Percentiles rank a stretch among this genome's conserved stretches.
These are phyloP conservation scores for Aegilops longissima DNA, from an alignment of 176 grass and related monocot species.

Conservation along the genomic window DNA sequence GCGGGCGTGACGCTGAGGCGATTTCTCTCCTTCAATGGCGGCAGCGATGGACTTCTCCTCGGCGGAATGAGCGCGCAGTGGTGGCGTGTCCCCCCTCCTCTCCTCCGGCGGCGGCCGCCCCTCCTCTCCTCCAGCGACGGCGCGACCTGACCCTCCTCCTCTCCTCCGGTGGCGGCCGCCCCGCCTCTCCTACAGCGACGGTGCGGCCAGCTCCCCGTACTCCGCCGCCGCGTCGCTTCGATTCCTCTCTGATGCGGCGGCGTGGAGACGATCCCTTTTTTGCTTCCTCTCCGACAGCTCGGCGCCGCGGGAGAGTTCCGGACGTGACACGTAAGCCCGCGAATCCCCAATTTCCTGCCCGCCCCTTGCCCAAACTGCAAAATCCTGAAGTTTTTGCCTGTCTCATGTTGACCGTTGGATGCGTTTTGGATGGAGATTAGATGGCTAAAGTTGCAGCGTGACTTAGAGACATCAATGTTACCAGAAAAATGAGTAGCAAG, in stretches of 20 bases:
- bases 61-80: not conserved
- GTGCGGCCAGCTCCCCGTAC: not conserved
- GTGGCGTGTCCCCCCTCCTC: not conserved
- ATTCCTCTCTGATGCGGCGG: not conserved
- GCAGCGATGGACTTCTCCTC: not conserved
- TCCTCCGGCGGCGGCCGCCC: too few species aligned
- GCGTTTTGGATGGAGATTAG: too few species aligned
- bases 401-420: not conserved
- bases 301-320: not conserved
- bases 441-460: not conserved
- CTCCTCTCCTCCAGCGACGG: not conserved
- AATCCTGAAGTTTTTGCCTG: not conserved
- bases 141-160: not conserved
- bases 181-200: not conserved
- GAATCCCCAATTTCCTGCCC: not conserved
- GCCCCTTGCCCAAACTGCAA: not conserved
- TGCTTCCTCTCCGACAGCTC: too few species aligned
- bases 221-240: not conserved
- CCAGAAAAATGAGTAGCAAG: too few species aligned
- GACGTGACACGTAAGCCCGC: not conserved
- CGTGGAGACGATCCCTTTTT: too few species aligned
- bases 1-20: not conserved
- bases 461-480: too few species aligned
- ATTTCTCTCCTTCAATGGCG: not conserved
- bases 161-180: not conserved